These are phyloP conservation scores for Viola pubescens DNA, from an alignment of 441 rosid genomes.

Conservation along the genomic window DNA sequence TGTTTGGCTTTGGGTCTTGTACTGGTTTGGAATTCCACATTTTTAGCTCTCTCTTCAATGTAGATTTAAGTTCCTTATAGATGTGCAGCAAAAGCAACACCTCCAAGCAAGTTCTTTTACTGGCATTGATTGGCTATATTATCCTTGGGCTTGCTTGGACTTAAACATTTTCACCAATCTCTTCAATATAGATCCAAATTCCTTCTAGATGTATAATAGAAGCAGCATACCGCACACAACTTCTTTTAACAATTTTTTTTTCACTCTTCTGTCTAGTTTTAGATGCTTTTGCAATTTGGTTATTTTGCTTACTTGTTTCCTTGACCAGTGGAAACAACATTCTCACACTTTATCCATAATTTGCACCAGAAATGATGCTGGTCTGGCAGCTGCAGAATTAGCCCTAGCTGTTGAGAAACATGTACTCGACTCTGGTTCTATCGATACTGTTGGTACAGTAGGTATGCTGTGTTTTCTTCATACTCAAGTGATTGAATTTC, in stretches of 20 bases:
- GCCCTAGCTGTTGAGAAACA: constrained; percentile 83
- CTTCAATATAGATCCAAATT: too few relatives aligned
- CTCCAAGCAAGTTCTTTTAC: not conserved
- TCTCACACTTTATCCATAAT: constrained; percentile 13
- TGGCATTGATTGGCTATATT: not conserved
- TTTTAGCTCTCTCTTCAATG: too few relatives aligned
- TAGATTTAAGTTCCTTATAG: too few relatives aligned
- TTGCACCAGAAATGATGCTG: constrained; percentile 73
- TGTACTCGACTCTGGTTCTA: constrained; percentile 70
- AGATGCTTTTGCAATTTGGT: not conserved
- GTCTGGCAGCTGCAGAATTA: constrained; percentile 91
- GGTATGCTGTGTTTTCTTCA: constrained; percentile 36
- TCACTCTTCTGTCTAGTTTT: not conserved
- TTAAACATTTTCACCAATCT: too few relatives aligned
- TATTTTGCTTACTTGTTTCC: not conserved
- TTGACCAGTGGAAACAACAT: constrained; percentile 4
- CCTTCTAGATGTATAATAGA: too few relatives aligned
- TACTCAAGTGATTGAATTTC: not conserved
- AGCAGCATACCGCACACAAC: too few relatives aligned
- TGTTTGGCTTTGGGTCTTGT: too few relatives aligned
- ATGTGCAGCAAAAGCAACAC: too few relatives aligned
- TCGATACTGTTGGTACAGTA: constrained; percentile 92
- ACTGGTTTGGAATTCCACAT: too few relatives aligned
- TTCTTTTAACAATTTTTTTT: too few relatives aligned
- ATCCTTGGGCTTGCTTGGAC: too few relatives aligned